These are phyloP conservation scores for Zymoseptoria ardabiliae DNA, from an alignment of 2,329 filamentous ascomycete species.

Conservation along the genomic window DNA sequence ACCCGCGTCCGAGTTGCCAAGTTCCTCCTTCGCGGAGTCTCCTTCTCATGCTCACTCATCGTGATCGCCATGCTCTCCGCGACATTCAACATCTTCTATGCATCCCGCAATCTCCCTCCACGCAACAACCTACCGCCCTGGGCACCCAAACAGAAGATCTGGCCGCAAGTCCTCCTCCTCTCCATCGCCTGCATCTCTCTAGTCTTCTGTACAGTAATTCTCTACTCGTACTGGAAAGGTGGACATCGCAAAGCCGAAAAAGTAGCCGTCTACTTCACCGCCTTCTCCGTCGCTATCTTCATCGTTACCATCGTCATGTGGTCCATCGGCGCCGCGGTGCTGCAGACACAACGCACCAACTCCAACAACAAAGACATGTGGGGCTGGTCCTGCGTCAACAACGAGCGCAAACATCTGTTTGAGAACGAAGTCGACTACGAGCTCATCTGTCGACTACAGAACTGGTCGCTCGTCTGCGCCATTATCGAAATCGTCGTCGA, in stretches of 20 bases:
- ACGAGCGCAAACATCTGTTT: conserved; percentile 67
- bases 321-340: conserved; percentile 74
- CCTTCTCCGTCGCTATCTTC: conserved; percentile 90
- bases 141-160: conserved; percentile 70
- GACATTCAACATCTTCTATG: conserved; percentile 88
- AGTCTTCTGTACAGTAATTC: conserved; percentile 67
- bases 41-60: conserved; percentile 94
- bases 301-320: conserved; percentile 89
- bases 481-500: conserved; percentile 95
- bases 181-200: conserved; percentile 74
- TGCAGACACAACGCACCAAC: conserved; percentile 70
- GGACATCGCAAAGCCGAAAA: conserved; percentile 87
- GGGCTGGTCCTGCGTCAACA: conserved; percentile 96
- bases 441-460: conserved; percentile 85
- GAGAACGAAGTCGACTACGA: conserved; percentile 75
- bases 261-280: conserved; percentile 87
- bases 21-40: conserved; percentile 87
- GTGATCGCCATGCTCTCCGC: conserved; percentile 82
- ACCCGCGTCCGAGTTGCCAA: conserved; percentile 86
- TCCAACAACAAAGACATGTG: conserved; percentile 81
- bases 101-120: conserved; percentile 65
- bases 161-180: conserved; percentile 84
- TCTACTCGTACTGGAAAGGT: conserved; percentile 79
- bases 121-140: conserved; percentile 80
- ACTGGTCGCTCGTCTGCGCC: conserved; percentile 93